A percentile compares a stretch with the other conserved stretches of the same genome.
Evolutionary conservation across 805 yeast species (phyloP).

Genomic region (Candida tibetensis): DNA sequence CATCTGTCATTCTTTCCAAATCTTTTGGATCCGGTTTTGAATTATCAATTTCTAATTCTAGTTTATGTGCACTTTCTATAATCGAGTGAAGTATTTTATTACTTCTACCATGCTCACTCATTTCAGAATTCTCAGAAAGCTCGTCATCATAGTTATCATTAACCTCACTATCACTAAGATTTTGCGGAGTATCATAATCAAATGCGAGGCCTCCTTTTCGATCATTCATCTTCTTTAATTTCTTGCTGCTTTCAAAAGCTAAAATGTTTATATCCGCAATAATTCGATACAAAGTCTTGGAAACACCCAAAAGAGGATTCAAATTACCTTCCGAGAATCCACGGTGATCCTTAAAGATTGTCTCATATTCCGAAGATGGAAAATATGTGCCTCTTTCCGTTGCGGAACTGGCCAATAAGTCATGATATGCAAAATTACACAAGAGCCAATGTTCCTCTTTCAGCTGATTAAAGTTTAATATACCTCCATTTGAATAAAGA

Average conservation of each 20-base stretch:
- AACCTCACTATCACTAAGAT: slow-evolving; percentile 8
- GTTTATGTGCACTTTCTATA: slow-evolving; percentile 27
- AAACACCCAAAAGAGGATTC: slow-evolving; percentile 72
- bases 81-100: slow-evolving; percentile 24
- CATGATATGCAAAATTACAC: slow-evolving; percentile 79
- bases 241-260: slow-evolving; percentile 49
- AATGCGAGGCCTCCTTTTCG: neutral
- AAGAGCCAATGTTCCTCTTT: slow-evolving; percentile 70
- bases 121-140: slow-evolving; percentile 19
- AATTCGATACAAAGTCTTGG: slow-evolving; percentile 61
- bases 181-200: slow-evolving; percentile 1
- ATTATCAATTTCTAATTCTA: slow-evolving; percentile 49
- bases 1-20: slow-evolving; percentile 35
- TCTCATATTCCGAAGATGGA: slow-evolving; percentile 56
- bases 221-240: slow-evolving; percentile 9
- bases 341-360: slow-evolving; percentile 39
- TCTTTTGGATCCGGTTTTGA: slow-evolving; percentile 54
- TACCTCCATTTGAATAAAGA: slow-evolving; percentile 61
- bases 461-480: slow-evolving; percentile 48
- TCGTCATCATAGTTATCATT: slow-evolving; percentile 12
- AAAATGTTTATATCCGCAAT: slow-evolving; percentile 68
- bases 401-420: slow-evolving; percentile 61
- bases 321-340: slow-evolving; percentile 42
- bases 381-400: slow-evolving; percentile 65
- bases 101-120: slow-evolving; percentile 22